A percentile compares a stretch with the other conserved stretches of the same genome.
Evolutionary conservation across 2,329 filamentous ascomycete genomes (phyloP).

Genomic region (Blastomyces gilchristii): DNA sequence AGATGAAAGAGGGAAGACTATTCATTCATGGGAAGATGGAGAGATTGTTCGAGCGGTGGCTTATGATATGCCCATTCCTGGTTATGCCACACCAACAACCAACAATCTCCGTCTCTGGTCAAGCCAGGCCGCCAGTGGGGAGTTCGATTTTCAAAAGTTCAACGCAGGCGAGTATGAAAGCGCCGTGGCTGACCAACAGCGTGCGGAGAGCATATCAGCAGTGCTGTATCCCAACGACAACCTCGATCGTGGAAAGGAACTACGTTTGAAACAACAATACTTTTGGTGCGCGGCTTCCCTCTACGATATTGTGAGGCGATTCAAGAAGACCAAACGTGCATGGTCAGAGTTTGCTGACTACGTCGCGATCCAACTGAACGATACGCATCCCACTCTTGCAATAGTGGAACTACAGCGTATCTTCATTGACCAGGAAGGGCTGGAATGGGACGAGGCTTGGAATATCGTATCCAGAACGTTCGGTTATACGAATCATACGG

Average conservation of each 20-base stretch:
- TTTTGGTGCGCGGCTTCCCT: slow-evolving; percentile 98
- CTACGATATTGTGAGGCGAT: slow-evolving; percentile 89
- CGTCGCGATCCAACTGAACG: slow-evolving; percentile 94
- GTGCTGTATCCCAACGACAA: slow-evolving; percentile 98
- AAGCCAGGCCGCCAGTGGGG: slow-evolving; percentile 90
- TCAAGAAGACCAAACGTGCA: slow-evolving; percentile 89
- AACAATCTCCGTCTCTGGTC: slow-evolving; percentile 98
- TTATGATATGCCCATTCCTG: slow-evolving; percentile 86
- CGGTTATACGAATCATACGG: slow-evolving; percentile 97
- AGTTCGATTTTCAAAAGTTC: slow-evolving; percentile 99
- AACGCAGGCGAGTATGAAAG: slow-evolving; percentile 97
- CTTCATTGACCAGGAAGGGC: slow-evolving; percentile 74
- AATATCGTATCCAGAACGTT: slow-evolving; percentile 67
- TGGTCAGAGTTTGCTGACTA: slow-evolving; percentile 93
- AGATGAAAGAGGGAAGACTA: slow-evolving; percentile 65
- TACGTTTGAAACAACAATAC: slow-evolving; percentile 97
- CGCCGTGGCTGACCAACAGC: slow-evolving; percentile 94
- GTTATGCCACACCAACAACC: slow-evolving; percentile 78
- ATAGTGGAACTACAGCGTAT: slow-evolving; percentile 95
- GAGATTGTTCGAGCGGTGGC: slow-evolving; percentile 87
- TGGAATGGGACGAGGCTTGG: slow-evolving; percentile 93
- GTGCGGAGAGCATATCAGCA: slow-evolving; percentile 96
- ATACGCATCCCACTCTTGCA: slow-evolving; percentile 91
- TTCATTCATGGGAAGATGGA: slow-evolving; percentile 77
- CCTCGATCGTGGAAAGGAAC: slow-evolving; percentile 89